These are phyloP conservation scores for Coprinellus aureogranulatus DNA, from an alignment of 768 basidiomycete genomes.

Conservation along the genomic window DNA sequence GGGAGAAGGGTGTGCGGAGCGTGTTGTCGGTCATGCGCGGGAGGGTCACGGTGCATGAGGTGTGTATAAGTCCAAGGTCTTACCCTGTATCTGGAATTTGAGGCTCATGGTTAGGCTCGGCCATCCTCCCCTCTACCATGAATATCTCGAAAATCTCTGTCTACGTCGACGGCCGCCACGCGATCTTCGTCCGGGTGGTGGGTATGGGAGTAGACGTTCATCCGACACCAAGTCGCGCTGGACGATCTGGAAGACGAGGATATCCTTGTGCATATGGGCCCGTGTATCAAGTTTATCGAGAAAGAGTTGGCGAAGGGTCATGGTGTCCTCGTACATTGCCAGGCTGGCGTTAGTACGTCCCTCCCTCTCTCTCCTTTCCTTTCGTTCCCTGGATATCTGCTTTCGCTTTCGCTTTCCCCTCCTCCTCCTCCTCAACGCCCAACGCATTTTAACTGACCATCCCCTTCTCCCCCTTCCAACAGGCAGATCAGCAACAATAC, in stretches of 20 bases:
- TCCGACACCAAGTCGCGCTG: constrained; percentile 73
- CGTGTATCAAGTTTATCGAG: constrained; percentile 81
- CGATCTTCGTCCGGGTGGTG: too few species aligned
- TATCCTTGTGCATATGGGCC: constrained; percentile 72
- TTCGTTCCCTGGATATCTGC: too few species aligned
- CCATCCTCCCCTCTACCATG: too few species aligned
- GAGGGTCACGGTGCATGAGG: constrained; percentile 62
- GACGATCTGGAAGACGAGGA: constrained; percentile 78
- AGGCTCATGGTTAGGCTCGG: too few species aligned
- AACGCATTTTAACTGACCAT: constrained; percentile 2
- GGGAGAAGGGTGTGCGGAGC: constrained; percentile 70
- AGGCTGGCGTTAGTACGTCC: constrained; percentile 80
- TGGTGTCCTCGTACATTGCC: constrained; percentile 86
- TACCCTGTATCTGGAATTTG: not conserved
- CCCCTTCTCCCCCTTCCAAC: not conserved
- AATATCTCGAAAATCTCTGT: too few species aligned
- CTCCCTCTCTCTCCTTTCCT: not conserved
- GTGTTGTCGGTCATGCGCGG: constrained; percentile 74
- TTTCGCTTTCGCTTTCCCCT: too few species aligned
- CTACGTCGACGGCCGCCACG: too few species aligned
- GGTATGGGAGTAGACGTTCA: constrained; percentile 58
- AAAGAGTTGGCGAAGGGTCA: constrained; percentile 70
- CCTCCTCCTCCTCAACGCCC: too few species aligned
- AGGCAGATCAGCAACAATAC: constrained; percentile 84
- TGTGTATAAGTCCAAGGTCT: constrained; percentile 24